Conservation (phyloP, 495 filamentous ascomycete species). For the Bathelium albidoporum region DNA sequence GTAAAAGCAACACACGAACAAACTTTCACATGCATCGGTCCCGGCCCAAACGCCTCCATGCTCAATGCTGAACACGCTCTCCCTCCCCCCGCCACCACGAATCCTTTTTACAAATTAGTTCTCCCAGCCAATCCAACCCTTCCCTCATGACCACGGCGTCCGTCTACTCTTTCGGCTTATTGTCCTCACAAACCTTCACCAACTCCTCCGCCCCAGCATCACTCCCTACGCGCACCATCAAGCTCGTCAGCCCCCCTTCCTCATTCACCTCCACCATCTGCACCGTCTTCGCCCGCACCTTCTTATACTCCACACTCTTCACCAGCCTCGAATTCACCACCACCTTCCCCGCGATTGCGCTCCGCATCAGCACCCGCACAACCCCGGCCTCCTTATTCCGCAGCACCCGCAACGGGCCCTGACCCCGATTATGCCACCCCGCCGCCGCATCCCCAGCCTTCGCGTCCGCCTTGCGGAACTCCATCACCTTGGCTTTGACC, state of each 20-base stretch:
- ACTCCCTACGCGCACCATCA: constrained; percentile 11
- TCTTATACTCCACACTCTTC: constrained; percentile 7
- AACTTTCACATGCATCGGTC: not conserved
- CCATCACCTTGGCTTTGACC: constrained; percentile 16
- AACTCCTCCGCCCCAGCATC: constrained; percentile 12
- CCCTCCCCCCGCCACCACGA: not conserved
- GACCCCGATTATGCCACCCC: constrained; percentile 18
- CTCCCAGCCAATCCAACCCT: no score
- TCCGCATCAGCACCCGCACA: constrained; percentile 18
- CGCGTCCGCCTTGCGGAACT: constrained; percentile 12
- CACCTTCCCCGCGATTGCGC: constrained; percentile 14
- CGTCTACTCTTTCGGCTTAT: not conserved
- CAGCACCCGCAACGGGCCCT: constrained; percentile 23
- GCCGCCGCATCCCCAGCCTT: not conserved
- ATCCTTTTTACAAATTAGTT: no score
- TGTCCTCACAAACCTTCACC: constrained; percentile 8
- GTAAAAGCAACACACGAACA: not conserved
- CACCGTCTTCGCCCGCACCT: not conserved
- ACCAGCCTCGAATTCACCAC: constrained; percentile 19
- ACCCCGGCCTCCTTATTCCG: constrained; percentile 23
- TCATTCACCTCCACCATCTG: constrained; percentile 7
- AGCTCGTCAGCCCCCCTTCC: constrained; percentile 4
- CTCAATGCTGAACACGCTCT: not conserved
- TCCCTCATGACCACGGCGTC: no score
- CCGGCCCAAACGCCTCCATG: not conserved